Conservation (phyloP, 2,329 filamentous ascomycete genomes). For the Exophiala mesophila region DNA sequence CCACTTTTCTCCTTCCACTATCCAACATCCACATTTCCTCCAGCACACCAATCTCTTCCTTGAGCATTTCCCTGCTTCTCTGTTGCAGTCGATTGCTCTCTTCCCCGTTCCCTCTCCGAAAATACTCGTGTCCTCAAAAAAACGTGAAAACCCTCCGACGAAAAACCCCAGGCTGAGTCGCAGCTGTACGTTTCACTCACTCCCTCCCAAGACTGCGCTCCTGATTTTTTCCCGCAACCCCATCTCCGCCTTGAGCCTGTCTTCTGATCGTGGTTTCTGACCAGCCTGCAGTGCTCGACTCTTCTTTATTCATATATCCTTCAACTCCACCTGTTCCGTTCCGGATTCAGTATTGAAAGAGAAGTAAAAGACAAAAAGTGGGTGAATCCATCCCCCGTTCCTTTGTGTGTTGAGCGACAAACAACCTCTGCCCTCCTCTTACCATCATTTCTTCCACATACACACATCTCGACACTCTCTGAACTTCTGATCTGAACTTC, state of each 20-base stretch:
- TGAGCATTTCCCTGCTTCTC: constrained; percentile 21
- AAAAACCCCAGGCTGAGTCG: constrained; percentile 30
- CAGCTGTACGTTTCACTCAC: constrained; percentile 14
- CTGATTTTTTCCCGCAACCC: constrained; percentile 8
- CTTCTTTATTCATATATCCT: constrained; percentile 18
- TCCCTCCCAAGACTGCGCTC: constrained; percentile 13
- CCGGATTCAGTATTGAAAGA: not conserved
- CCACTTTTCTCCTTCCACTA: constrained; percentile 5
- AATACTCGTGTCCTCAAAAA: constrained; percentile 32
- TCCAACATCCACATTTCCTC: constrained; percentile 18
- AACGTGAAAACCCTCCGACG: constrained; percentile 34
- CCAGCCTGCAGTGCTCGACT: constrained; percentile 16
- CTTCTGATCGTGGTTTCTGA: constrained; percentile 21
- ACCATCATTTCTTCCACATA: not conserved
- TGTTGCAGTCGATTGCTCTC: constrained; percentile 27
- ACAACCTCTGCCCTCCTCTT: constrained; percentile 2
- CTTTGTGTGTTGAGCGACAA: constrained; percentile 1
- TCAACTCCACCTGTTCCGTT: constrained; percentile 10
- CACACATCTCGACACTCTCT: not conserved
- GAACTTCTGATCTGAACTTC: too few relatives aligned
- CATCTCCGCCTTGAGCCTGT: constrained; percentile 1
- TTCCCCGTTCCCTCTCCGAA: constrained; percentile 28
- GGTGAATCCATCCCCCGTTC: constrained; percentile 7
- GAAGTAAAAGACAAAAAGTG: constrained; percentile 16
- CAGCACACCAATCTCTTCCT: constrained; percentile 21